Evolutionary conservation across 768 basidiomycete species (phyloP), one percentile per base, ranked within the genome.

Genomic region (Pisolithus orientalis): DNA sequence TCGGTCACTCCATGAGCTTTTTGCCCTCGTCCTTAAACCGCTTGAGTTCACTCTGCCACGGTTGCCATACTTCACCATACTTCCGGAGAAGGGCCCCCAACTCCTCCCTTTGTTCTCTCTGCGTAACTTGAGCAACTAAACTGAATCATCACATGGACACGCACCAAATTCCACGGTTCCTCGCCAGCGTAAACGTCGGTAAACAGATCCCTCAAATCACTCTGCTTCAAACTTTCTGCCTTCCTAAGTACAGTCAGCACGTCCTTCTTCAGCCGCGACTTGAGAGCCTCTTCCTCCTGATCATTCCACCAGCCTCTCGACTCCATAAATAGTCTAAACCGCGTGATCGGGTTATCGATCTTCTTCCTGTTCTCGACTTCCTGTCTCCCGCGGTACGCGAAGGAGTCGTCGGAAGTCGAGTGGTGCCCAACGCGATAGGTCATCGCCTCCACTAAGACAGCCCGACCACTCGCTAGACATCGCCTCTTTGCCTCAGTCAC

Each of bases 401-500:
- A 94, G 5, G 92, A 94, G 67, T 97, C 94, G 61, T 97, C 94
- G 9, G 94, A 95, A 0, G 90, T 94, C 16, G 90, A 92, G 65
- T 94, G 92, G 64, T 97, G 93, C n/a, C 93, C 88, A 11, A 96
- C 85, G 27, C 93, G 82, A 63, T 95, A 95, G 7, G 86, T 87
- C 91, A 94, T 94, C 6, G 90, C 87, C 68, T 94, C 91, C 44
- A 93, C 76, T 10, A 94, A 72, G 0, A 94, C 90, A 17, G 89
- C 90, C 34, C 90, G 82, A 9, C 87, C 82, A 53, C 86, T 82
- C 60, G 88, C 83, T 28, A 91, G 74, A 65, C 87, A 90, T 44
- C 83, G 74, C 53, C 72, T 71, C 44, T 90, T 71, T 7, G 84
- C 90, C 61, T 90, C 89, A 52, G 77, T 79, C 14, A 88, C 80